These are phyloP conservation scores for Teunomyces kruisii DNA, from an alignment of 805 yeast genomes.

Conservation along the genomic window DNA sequence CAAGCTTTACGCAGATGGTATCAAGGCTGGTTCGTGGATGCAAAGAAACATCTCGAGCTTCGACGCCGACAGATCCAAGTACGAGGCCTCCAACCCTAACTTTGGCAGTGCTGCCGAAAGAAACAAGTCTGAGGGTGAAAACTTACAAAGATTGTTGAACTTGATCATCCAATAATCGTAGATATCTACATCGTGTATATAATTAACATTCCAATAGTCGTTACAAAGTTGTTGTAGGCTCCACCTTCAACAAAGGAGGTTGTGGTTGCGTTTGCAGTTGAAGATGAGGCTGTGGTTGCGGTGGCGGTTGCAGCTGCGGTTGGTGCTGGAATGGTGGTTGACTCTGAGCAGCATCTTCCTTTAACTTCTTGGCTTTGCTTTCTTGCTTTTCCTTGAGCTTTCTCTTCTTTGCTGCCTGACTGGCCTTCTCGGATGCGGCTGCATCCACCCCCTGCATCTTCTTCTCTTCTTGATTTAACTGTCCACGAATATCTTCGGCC, in stretches of 20 bases:
- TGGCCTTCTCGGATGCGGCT: conserved; percentile 12
- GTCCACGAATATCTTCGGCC: conserved; percentile 63
- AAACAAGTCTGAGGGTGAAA: conserved; percentile 28
- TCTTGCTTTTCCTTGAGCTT: conserved; percentile 28
- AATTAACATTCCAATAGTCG: neutral
- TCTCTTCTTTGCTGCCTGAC: conserved; percentile 28
- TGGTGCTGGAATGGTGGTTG: neutral
- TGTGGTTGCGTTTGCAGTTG: neutral
- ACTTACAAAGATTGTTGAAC: conserved; percentile 26
- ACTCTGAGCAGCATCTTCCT: conserved; percentile 7
- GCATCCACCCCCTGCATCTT: conserved; percentile 36
- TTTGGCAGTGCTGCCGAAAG: conserved; percentile 35
- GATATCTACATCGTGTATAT: neutral
- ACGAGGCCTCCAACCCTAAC: conserved; percentile 32
- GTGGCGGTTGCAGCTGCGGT: neutral
- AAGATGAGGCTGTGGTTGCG: neutral
- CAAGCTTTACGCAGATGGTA: conserved; percentile 39
- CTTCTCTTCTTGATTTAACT: conserved; percentile 54
- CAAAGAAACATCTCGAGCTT: conserved; percentile 20
- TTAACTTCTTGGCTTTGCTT: conserved; percentile 15
- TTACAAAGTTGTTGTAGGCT: neutral
- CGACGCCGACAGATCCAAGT: conserved; percentile 21
- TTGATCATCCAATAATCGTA: conserved; percentile 16
- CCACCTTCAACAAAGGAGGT: neutral
- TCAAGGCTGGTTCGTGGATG: conserved; percentile 43